Base-by-base conservation (phyloP, 768 basidiomycete species). In the Trametes sanguinea region DNA sequence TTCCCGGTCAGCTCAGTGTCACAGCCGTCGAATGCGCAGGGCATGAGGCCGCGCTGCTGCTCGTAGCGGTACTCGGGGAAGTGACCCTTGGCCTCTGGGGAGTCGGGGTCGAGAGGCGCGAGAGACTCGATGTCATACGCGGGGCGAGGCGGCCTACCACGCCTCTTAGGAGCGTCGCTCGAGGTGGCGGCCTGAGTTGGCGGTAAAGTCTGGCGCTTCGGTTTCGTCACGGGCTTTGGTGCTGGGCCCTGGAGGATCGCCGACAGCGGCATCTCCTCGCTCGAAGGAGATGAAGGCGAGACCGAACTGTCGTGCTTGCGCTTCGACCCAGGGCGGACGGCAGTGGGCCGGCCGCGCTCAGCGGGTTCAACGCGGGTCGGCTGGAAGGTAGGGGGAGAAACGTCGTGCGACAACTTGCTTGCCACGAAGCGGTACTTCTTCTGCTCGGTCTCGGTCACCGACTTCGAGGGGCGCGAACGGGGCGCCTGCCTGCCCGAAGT, bases 51-150 rank as follows among this genome's bases (percentile, higher is more conserved):
- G 52, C 51, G 53, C 58, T 64, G 43, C 11, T 46, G 32, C 57
- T 60, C 57, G 58, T 47, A 60, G 43, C 51, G 43, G 63, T 64
- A 64, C 46, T 48, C 54, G 27, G 63, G 63, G 37, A 60, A 59
- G 39, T 59, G 57, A 13, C 57, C 57, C 42, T 59, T 51, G 50
- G 48, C 57, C 33, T 59, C 57, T 7, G 57, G 57, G n/a, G 57
- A 59, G 42, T 59, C 57, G n/a, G 57, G 57, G 42, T 59, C 54
- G 43, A 64, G 55, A 42, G 63, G 57, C 42, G 57, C 50, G 30
- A 51, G 10, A 30, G 50, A 52, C 44, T 57, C 61, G 51, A 57
- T 33, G 55, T 52, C 50, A 50, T 52, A 62, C 16, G 61, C 55
- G 5, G 50, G 61, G 16, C 55, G 52, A 2, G 53, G 61, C 17